These are phyloP conservation scores for Favolaschia claudopus DNA, from an alignment of 768 basidiomycete species.

Conservation along the genomic window DNA sequence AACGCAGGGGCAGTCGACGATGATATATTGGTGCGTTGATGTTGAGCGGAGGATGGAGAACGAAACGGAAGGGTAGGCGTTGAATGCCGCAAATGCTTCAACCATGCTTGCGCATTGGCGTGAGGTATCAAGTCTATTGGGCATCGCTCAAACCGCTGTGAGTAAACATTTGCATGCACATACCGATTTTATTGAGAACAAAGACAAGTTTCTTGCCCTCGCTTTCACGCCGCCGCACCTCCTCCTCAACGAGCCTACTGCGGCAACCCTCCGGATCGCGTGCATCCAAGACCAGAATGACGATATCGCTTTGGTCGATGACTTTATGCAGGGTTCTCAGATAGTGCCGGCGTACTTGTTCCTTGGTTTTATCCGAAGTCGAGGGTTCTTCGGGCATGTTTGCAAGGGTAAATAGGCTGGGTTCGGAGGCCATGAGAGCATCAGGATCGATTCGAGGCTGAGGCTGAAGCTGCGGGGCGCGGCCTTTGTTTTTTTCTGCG, in stretches of 20 bases:
- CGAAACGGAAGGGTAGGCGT: slow-evolving; percentile 95
- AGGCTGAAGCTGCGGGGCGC: slow-evolving; percentile 32
- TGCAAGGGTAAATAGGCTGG: slow-evolving; percentile 69
- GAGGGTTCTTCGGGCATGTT: slow-evolving; percentile 49
- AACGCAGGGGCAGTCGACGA: slow-evolving; percentile 79
- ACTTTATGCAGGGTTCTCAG: slow-evolving; percentile 88
- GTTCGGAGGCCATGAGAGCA: slow-evolving; percentile 76
- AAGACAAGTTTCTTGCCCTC: slow-evolving; percentile 94
- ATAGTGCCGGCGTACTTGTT: slow-evolving; percentile 77
- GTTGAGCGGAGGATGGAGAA: slow-evolving; percentile 75
- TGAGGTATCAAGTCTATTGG: slow-evolving; percentile 84
- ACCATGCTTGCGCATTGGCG: slow-evolving; percentile 88
- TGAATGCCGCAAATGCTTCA: slow-evolving; percentile 88
- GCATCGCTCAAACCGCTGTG: background rate
- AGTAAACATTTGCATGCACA: slow-evolving; percentile 33
- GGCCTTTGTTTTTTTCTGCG: slow-evolving; percentile 56
- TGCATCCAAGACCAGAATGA: slow-evolving; percentile 91
- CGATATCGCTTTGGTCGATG: slow-evolving; percentile 90
- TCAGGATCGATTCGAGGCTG: slow-evolving; percentile 56
- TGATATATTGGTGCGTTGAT: slow-evolving; percentile 83
- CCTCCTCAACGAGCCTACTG: slow-evolving; percentile 92
- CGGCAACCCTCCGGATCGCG: slow-evolving; percentile 95
- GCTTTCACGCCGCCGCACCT: slow-evolving; percentile 82
- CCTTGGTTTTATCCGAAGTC: slow-evolving; percentile 58
- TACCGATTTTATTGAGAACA: slow-evolving; percentile 97